Evolutionary conservation across 495 filamentous ascomycete species (phyloP), one percentile per base, ranked within the genome.

Genomic region (Neurospora sp.): DNA sequence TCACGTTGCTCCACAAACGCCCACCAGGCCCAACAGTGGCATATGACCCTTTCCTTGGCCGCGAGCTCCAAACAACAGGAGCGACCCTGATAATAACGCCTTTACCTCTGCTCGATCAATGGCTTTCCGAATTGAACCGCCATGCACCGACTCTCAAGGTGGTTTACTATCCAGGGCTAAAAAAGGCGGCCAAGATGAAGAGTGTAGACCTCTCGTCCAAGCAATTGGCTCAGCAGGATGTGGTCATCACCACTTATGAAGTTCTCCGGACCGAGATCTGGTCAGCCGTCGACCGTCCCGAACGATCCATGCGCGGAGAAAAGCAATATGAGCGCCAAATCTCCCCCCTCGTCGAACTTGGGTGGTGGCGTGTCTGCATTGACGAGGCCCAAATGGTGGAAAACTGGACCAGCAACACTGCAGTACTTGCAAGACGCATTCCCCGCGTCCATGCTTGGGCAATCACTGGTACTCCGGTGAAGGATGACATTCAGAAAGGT

Each of bases 371-470:
- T 38, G 89, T 97, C 3, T 95, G 93, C 74, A 87, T 98, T 4
- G 96, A 99, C 78, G 96, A 98, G 81, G 96, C 94, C 3, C 96
- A 99, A 79, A 97, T 97, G 92, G 88, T 98, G 40, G 95, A 97
- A 72, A 93, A 88, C 74, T 93, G 93, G 70, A 89, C 95, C 9
- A 94, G 89, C 78, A 91, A 92, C 72, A 92, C 95, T 19, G 94
- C 96, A 3, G 88, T 86, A 74, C 88, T 97, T 39, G 94, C 95
- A 21, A 85, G 90, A 36, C 81, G 90, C 28, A 92, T 99, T 74
- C 94, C 94, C 71, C 86, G 95, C 34, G 79, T 92, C 73, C 95
- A 96, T 82, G 89, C 93, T 11, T 98, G 96, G 96, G 93, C 89
- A 36, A 89, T 99, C n/a, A 94, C 93, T 4, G 96, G 95, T 24